Base-by-base conservation (phyloP, 306 rosid genomes). In the Benincasa hispida region DNA sequence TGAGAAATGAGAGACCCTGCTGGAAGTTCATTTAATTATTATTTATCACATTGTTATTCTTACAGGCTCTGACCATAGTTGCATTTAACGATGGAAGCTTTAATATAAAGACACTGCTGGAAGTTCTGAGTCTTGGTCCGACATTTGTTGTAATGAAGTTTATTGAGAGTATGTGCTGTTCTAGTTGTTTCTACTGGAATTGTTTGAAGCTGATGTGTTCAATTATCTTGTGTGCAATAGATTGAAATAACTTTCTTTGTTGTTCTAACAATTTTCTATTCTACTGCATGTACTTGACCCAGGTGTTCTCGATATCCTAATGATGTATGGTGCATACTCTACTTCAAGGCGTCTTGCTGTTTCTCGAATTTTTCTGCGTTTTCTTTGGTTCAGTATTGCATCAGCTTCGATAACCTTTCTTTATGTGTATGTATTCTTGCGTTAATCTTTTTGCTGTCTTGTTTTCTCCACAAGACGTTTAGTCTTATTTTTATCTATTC, bases 251-350 rank as follows among this genome's bases (percentile, higher is more conserved):
- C 47, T 25, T 22, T 5, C 2, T 12, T 70, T 24, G 1, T 69
- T 69, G 39, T 8, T 69, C 18, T 45, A 50, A 22, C 45, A 5
- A 6, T 2, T 34, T 70, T 45, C 21, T 47, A 70, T 47, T 74
- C 22, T 1, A 32, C 63, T 32, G 65, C 75, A 39, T 39, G 72
- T 13, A 76, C n/a, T 24, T 60, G 17, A 10, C 60, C 42, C 81
- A 93, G 98, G 98, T 86, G 92, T 93, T 81, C 86, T 93, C 75
- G 98, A 93, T 77, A 82, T 93, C 81, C 50, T 85, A 59, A 93
- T 93, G 98, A 93, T 93, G 98, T 90, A 86, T 83, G 98, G 98
- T 47, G 98, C 98, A 66, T 93, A 93, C 84, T 80, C 90, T 82
- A 93, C 97, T 22, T 80, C 97, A 13, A 85, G 97, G 62, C 84